A percentile compares a stretch with the other conserved stretches of the same genome.
Conservation (phyloP, 2,329 filamentous ascomycete species). For the Zymoseptoria passerinii region DNA sequence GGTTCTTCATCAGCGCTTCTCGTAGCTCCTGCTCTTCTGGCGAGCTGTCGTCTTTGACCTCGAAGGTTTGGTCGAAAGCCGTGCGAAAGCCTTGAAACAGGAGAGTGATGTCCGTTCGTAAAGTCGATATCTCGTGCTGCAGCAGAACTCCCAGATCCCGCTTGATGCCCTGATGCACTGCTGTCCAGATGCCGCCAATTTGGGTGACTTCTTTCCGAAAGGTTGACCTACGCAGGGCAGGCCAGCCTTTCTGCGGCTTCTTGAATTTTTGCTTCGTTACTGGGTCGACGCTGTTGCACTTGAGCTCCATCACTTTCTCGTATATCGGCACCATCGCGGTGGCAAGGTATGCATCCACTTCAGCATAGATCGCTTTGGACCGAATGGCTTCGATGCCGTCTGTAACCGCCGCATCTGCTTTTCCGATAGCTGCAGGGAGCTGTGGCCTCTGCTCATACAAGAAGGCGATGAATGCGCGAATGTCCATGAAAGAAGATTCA, state of each 20-base stretch:
- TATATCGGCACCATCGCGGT: conserved; percentile 15
- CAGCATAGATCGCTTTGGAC: too few relatives aligned
- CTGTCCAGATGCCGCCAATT: conserved; percentile 5
- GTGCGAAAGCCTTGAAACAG: conserved; percentile 8
- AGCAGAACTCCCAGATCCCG: background rate
- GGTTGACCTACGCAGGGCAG: background rate
- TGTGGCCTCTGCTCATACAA: too few relatives aligned
- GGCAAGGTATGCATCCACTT: conserved; percentile 6
- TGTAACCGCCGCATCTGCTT: too few relatives aligned
- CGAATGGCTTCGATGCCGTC: too few relatives aligned
- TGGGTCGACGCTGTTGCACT: too few relatives aligned
- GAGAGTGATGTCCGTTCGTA: background rate
- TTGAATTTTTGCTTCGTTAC: too few relatives aligned
- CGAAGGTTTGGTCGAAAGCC: conserved; percentile 10
- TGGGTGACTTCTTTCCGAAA: conserved; percentile 7
- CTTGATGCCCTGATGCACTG: background rate
- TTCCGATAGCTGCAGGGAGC: too few relatives aligned
- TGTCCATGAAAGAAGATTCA: too few relatives aligned
- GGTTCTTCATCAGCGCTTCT: conserved; percentile 2
- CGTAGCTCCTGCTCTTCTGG: conserved; percentile 7
- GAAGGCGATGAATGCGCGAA: too few relatives aligned
- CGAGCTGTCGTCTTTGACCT: conserved; percentile 4
- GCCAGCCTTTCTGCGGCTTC: too few relatives aligned
- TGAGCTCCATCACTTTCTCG: conserved; percentile 6
- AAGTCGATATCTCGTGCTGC: background rate